Base-by-base conservation (phyloP, 768 basidiomycete genomes). In the Omphalotus guepiniiformis region DNA sequence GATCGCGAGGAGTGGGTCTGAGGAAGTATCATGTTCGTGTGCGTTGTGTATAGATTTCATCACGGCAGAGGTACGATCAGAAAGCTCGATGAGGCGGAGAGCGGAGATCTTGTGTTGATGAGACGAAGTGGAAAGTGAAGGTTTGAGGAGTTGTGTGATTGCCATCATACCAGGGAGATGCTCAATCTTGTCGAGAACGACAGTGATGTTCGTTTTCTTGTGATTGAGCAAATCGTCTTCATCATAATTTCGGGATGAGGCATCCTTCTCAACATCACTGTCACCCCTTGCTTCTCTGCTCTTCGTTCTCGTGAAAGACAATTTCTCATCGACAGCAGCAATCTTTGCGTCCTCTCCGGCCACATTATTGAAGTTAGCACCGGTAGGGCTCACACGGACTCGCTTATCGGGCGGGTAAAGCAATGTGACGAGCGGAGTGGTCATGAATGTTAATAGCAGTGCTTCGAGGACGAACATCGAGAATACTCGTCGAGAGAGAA, bases 391-490 rank as follows among this genome's bases (percentile, higher is more conserved):
- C 4, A 73, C 73, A 3, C 79, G 80, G 6, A 66, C 59, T 13
- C 85, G 82, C 26, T 65, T 63, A 21, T 81, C 71, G 2, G 79
- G 81, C 0, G 89, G 88, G 55, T 91, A 89, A 2, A 90, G 65
- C 15, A 63, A 55, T 2, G 70, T 74, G 18, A 88, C 86, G 26
- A 83, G 74, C 0, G 89, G 90, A 0, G 88, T 91, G 0, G 93
- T 93, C 67, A 91, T 77, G 68, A 88, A 90, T 0, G 94, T 95
- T 32, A 96, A 70, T 6, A 83, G 63, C 30, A 93, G 68, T 0
- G 89, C 86, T 58, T 88, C 86, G 16, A 97, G 71, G 32, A 97
- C 92, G 57, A 97, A 94, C 92, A 96, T 97, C 1, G 91, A 88
- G 66, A 97, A 94, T 6, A 96, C 87, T 21, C 76, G 76, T 69